Conservation (phyloP, 2,329 filamentous ascomycete species). For the Oidium heveae region DNA sequence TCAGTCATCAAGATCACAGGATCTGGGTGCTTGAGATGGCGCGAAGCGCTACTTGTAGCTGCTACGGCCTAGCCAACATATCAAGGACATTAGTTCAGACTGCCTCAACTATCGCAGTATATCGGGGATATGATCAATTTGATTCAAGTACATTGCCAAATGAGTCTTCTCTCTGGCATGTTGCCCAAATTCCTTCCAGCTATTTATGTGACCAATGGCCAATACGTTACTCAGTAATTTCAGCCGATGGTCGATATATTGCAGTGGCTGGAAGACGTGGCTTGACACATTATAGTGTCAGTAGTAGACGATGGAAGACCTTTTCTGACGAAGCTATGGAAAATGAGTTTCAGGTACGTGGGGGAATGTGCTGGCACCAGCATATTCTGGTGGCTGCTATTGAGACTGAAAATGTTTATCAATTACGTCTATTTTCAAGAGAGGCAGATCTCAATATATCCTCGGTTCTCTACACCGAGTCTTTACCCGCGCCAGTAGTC, state of each 20-base stretch:
- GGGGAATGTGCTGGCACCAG: slow-evolving; percentile 97
- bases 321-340: slow-evolving; percentile 63
- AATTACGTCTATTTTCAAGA: slow-evolving; percentile 79
- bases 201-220: slow-evolving; percentile 91
- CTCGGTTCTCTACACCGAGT: slow-evolving; percentile 50
- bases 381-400: slow-evolving; percentile 84
- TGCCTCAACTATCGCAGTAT: slow-evolving; percentile 69
- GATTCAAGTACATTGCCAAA: slow-evolving; percentile 80
- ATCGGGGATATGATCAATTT: slow-evolving; percentile 75
- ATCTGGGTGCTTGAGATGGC: slow-evolving; percentile 83
- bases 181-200: slow-evolving; percentile 55
- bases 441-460: slow-evolving; percentile 54
- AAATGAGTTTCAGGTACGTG: slow-evolving; percentile 74
- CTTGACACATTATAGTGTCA: slow-evolving; percentile 83
- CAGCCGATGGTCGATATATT: slow-evolving; percentile 76
- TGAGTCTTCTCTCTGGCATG: slow-evolving; percentile 88
- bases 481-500: slow-evolving; percentile 65
- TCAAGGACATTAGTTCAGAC: slow-evolving; percentile 76
- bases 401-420: slow-evolving; percentile 59
- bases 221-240: slow-evolving; percentile 65
- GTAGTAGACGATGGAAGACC: slow-evolving; percentile 85
- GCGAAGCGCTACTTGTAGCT: slow-evolving; percentile 75
- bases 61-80: slow-evolving; percentile 76
- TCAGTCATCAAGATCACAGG: slow-evolving; percentile 44
- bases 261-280: slow-evolving; percentile 87